These are phyloP conservation scores for Hericium rajendrae DNA, from an alignment of 768 basidiomycete genomes.

Conservation along the genomic window DNA sequence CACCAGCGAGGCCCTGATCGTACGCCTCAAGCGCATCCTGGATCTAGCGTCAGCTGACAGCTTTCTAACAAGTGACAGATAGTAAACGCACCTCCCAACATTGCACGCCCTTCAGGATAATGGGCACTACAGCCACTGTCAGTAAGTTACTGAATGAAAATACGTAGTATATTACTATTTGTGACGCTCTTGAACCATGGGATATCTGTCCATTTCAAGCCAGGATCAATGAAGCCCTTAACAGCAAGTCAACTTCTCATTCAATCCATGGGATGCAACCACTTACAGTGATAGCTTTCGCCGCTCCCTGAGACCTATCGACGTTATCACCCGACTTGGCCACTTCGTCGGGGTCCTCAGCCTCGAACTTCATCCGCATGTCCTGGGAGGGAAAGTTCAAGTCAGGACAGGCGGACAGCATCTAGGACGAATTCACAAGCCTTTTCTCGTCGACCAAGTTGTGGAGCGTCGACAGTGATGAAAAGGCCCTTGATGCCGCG, in stretches of 20 bases:
- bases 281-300: slow-evolving; percentile 3
- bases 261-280: not conserved
- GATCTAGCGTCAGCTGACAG: not conserved
- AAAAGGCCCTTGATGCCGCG: slow-evolving; percentile 88
- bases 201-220: slow-evolving; percentile 76
- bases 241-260: not conserved
- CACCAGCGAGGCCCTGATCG: slow-evolving; percentile 60
- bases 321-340: slow-evolving; percentile 1
- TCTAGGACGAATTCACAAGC: no score
- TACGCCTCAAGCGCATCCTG: slow-evolving; percentile 81
- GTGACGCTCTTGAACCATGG: slow-evolving; percentile 52
- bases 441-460: slow-evolving; percentile 86
- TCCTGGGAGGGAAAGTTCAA: slow-evolving; percentile 15
- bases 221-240: slow-evolving; percentile 89
- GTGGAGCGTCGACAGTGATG: slow-evolving; percentile 95
- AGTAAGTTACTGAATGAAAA: not conserved
- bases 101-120: slow-evolving; percentile 82
- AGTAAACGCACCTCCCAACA: not conserved
- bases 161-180: slow-evolving; percentile 26
- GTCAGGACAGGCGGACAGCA: no score
- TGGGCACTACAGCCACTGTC: slow-evolving; percentile 52
- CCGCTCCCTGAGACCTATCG: slow-evolving; percentile 1
- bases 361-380: not conserved
- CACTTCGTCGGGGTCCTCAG: not conserved
- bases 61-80: not conserved